These are phyloP conservation scores for Linnemannia elongata DNA, from an alignment of 192 early-diverging fungal genomes.

Conservation along the genomic window DNA sequence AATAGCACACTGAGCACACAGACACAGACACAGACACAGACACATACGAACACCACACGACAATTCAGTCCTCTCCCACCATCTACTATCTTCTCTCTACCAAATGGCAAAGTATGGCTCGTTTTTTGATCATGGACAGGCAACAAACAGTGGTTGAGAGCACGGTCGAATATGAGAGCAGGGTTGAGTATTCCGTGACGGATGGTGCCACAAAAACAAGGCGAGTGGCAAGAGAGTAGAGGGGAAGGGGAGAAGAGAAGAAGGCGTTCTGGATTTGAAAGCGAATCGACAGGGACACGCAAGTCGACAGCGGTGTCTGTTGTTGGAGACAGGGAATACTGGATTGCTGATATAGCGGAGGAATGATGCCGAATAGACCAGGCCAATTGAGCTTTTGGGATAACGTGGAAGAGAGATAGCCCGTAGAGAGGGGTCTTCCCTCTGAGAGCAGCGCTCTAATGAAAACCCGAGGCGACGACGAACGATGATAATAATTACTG, in stretches of 20 bases:
- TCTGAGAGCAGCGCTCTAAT: constrained; percentile 10
- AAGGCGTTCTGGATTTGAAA: background rate
- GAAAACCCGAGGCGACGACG: background rate
- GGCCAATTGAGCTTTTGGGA: background rate
- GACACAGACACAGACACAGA: background rate
- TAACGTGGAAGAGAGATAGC: constrained; percentile 23
- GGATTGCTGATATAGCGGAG: constrained; percentile 19
- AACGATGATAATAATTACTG: background rate
- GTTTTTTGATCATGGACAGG: background rate
- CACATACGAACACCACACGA: background rate
- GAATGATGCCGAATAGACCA: background rate
- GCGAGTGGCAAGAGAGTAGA: background rate
- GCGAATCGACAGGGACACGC: background rate
- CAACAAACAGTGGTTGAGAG: background rate
- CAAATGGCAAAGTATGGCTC: background rate
- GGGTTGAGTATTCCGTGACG: background rate
- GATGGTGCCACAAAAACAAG: constrained; percentile 1
- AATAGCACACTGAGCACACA: background rate
- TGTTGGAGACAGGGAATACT: constrained; percentile 17
- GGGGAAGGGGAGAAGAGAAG: background rate
- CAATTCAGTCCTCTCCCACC: background rate
- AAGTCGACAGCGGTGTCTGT: background rate
- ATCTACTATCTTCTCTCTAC: background rate
- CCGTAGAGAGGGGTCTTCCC: constrained; percentile 4
- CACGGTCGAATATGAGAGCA: constrained; percentile 6